These are phyloP conservation scores for Mallotus japonicus DNA, from an alignment of 441 rosid species.

Conservation along the genomic window DNA sequence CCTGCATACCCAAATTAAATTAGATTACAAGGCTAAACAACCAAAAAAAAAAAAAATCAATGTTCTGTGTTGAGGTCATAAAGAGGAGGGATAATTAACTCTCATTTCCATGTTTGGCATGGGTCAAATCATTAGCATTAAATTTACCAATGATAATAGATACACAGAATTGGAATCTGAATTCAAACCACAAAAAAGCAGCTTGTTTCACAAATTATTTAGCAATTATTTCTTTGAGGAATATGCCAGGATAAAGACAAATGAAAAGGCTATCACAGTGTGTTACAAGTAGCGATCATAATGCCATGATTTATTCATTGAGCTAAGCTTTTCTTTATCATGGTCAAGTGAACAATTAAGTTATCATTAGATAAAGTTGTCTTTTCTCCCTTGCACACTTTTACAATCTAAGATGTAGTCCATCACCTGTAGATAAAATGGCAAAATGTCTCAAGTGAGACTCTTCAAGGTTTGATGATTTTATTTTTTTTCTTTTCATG, in stretches of 20 bases:
- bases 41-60: background rate
- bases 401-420: background rate
- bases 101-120: background rate
- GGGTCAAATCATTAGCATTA: background rate
- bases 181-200: background rate
- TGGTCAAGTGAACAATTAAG: background rate
- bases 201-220: background rate
- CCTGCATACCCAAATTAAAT: constrained; percentile 48
- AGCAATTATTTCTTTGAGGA: background rate
- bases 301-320: too few relatives aligned
- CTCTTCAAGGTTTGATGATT: background rate
- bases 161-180: background rate
- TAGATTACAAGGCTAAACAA: constrained; percentile 7
- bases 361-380: background rate
- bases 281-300: too few relatives aligned
- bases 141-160: background rate
- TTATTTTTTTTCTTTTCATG: background rate
- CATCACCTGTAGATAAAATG: too few relatives aligned
- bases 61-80: background rate
- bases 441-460: too few relatives aligned
- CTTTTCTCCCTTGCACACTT: background rate
- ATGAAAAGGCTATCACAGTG: too few relatives aligned
- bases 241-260: too few relatives aligned
- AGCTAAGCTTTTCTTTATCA: too few relatives aligned
- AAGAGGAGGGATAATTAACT: too few relatives aligned